phyloP scores from a whole-genome alignment of 2,329 filamentous ascomycete genomes.

The Pseudofabraea citricarpa region DNA sequence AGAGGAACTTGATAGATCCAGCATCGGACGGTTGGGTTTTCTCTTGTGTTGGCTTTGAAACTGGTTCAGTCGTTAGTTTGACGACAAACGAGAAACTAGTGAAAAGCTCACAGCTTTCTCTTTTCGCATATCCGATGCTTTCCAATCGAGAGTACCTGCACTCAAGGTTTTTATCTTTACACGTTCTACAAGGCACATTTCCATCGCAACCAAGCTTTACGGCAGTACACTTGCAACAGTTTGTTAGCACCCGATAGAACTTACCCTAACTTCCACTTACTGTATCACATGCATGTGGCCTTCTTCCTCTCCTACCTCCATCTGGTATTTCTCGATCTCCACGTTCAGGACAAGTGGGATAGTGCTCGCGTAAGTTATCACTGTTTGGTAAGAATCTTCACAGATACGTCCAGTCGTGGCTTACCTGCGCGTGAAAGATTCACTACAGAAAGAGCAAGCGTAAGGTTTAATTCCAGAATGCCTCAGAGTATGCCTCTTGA shows the following conservation, averaged over 20 bases:
- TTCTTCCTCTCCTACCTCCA: constrained; percentile 38
- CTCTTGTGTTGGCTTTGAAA: constrained; percentile 13
- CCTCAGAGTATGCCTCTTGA: constrained; percentile 40
- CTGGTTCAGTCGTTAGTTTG: not conserved
- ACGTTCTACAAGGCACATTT: constrained; percentile 36
- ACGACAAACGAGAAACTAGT: not conserved
- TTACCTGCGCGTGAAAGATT: constrained; percentile 39
- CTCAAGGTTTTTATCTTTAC: constrained; percentile 34
- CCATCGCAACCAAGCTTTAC: constrained; percentile 44
- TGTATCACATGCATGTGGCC: constrained; percentile 42
- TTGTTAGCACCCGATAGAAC: constrained; percentile 2
- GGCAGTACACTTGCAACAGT: constrained; percentile 33
- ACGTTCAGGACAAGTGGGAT: constrained; percentile 34
- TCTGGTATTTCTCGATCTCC: constrained; percentile 38
- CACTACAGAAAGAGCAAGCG: constrained; percentile 38
- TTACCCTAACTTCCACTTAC: constrained; percentile 22
- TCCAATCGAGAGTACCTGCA: constrained; percentile 25
- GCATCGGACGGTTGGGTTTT: constrained; percentile 32
- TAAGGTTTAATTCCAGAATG: constrained; percentile 43
- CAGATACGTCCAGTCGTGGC: constrained; percentile 5
- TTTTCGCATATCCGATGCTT: constrained; percentile 9
- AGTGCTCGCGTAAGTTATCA: constrained; percentile 41
- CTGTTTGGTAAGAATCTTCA: constrained; percentile 19
- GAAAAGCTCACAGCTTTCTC: constrained; percentile 7
- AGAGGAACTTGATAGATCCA: constrained; percentile 40